Evolutionary conservation across 257 asterid genomes (phyloP).

Genomic region (Fraxinus anomala): DNA sequence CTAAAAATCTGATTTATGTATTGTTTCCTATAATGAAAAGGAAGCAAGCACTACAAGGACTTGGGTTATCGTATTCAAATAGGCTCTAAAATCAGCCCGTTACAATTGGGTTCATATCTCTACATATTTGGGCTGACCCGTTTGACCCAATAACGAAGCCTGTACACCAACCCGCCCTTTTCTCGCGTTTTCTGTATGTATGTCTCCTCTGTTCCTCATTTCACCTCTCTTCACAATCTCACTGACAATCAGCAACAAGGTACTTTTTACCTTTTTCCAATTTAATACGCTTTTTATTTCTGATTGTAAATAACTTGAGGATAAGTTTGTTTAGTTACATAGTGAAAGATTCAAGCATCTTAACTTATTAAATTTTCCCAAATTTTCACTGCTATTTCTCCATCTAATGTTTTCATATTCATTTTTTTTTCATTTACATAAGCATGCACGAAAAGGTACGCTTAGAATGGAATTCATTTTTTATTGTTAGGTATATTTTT

Average conservation of each 20-base stretch:
- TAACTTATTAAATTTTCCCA: neutral
- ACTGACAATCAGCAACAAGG: neutral
- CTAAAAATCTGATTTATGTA: too few relatives aligned
- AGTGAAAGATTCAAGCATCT: neutral
- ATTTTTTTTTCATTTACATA: neutral
- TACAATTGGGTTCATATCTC: neutral
- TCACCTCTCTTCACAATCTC: constrained; percentile 3
- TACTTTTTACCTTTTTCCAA: too few relatives aligned
- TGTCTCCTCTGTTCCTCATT: neutral
- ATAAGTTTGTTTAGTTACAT: neutral
- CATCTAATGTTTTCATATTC: neutral
- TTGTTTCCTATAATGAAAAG: too few relatives aligned
- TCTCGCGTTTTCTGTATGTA: neutral
- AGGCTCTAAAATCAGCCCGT: neutral
- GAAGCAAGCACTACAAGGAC: neutral
- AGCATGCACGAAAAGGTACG: neutral
- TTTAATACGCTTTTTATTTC: neutral
- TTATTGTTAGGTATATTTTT: neutral
- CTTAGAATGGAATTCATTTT: neutral
- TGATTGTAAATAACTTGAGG: neutral
- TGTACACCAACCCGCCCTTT: neutral
- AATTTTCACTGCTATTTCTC: neutral
- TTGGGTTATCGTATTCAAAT: neutral
- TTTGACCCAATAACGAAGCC: neutral
- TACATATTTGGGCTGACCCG: neutral